Base-by-base conservation (phyloP, 257 asterid genomes). In the Petrea volubilis region DNA sequence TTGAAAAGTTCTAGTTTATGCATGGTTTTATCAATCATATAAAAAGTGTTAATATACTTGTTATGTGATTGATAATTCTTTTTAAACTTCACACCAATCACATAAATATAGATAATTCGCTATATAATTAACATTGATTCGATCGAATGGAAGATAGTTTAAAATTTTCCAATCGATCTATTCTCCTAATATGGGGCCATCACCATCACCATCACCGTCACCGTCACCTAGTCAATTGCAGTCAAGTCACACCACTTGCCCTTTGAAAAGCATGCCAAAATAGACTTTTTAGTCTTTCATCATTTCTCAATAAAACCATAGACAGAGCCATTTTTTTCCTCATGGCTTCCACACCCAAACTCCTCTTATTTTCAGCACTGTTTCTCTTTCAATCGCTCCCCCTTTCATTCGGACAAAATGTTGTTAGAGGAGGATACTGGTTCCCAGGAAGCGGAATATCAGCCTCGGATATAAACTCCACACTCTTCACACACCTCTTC, bases 391-490 rank as follows among this genome's bases (percentile, higher is more conserved):
- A 60, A 8, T 7, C 75, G 9, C 61, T 83, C 29, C 56, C 73
- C 57, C 25, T 51, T 7, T 70, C 78, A 15, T 0, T 14, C 1
- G 82, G 71, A 7, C 88, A 86, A 64, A 38, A 72, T 60, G 72
- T 53, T n/a, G 84, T 86, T 2, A 79, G 71, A 33, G 84, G 83
- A 4, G 87, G 73, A 6, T 86, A 86, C 41, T 86, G 92, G 90
- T 82, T 79, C 63, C 79, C 75, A 5, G 86, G 67, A 0, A 82
- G 86, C 15, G 84, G 77, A 58, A 40, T 79, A 29, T 23, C 80
- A 0, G 71, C 72, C 58, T 52, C 78, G n/a, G 20, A 47, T 68
- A 86, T 86, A 20, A 9, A 83, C 12, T 86, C 92, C 65, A 41
- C 78, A 14, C 76, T 73, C 23, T 86, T 78, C 80, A 81, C 92